Evolutionary conservation across 1,139 yeast species (phyloP).

Genomic region (Kodamaea anthophila): DNA sequence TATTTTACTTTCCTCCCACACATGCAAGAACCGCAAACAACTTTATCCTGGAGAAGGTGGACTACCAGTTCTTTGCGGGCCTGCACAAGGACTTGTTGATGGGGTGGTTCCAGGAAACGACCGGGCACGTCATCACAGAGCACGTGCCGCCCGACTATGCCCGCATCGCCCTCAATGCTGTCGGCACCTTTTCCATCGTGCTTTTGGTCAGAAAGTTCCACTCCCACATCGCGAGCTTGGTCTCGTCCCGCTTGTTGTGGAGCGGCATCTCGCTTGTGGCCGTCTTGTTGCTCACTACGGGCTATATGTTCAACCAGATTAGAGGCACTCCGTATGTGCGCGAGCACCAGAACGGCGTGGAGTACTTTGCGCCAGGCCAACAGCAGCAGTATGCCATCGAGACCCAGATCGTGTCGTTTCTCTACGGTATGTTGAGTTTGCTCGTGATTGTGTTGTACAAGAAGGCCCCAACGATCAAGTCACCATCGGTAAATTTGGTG

Average conservation of each 20-base stretch:
- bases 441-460: constrained; percentile 44
- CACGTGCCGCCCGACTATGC: constrained; percentile 52
- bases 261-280: constrained; percentile 53
- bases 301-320: constrained; percentile 90
- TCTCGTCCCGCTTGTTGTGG: constrained; percentile 48
- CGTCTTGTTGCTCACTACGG: constrained; percentile 71
- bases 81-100: constrained; percentile 40
- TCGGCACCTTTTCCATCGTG: constrained; percentile 28
- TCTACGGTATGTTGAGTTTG: constrained; percentile 55
- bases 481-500: constrained; percentile 37
- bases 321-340: constrained; percentile 70
- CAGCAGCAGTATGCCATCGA: constrained; percentile 76
- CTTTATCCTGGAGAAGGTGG: constrained; percentile 32
- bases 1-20: constrained; percentile 62
- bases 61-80: constrained; percentile 50
- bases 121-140: constrained; percentile 42
- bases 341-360: constrained; percentile 50
- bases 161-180: constrained; percentile 44
- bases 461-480: constrained; percentile 40
- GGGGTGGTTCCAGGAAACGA: constrained; percentile 30
- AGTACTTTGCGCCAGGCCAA: constrained; percentile 62
- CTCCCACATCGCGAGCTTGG: constrained; percentile 27
- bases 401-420: constrained; percentile 64
- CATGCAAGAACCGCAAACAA: constrained; percentile 21
- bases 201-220: constrained; percentile 18